Percentiles rank a stretch among this genome's conserved stretches.
These are phyloP conservation scores for Capronia coronata DNA, from an alignment of 2,329 filamentous ascomycete genomes.

Conservation along the genomic window DNA sequence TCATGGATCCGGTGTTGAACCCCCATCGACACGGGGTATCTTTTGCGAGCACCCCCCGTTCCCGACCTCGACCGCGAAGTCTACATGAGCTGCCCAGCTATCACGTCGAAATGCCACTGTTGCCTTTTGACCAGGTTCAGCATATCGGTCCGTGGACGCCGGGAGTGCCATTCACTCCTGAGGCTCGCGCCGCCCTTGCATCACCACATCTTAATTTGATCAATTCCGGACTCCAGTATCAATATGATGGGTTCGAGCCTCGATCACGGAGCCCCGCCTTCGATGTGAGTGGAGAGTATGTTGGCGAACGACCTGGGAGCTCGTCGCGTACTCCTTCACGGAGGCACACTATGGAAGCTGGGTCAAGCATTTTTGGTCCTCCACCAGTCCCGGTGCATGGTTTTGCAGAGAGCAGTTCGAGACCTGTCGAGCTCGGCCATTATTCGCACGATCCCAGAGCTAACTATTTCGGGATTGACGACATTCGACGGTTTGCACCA, in stretches of 20 bases:
- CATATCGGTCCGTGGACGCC: constrained; percentile 27
- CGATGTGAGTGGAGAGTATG: constrained; percentile 15
- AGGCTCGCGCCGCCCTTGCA: constrained; percentile 13
- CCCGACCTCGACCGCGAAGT: constrained; percentile 24
- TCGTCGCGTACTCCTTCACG: constrained; percentile 24
- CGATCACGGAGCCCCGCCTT: constrained; percentile 20
- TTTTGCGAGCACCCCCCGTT: constrained; percentile 17
- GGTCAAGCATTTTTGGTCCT: constrained; percentile 15
- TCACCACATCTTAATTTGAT: constrained; percentile 16
- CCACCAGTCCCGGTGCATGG: constrained; percentile 16
- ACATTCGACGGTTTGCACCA: constrained; percentile 11
- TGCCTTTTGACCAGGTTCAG: constrained; percentile 25
- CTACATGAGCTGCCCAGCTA: constrained; percentile 27
- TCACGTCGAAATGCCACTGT: constrained; percentile 28
- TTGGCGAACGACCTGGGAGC: constrained; percentile 20
- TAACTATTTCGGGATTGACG: constrained; percentile 19
- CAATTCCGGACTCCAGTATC: constrained; percentile 5
- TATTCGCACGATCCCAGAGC: constrained; percentile 16
- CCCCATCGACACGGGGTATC: constrained; percentile 20
- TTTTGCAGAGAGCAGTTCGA: constrained; percentile 13
- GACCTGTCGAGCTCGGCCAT: constrained; percentile 16
- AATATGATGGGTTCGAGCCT: constrained; percentile 12
- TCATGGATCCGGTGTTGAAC: constrained; percentile 22
- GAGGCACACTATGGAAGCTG: constrained; percentile 23
- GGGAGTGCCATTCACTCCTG: constrained; percentile 17